Conservation (phyloP, 441 rosid species). For the Aleurites moluccanus region DNA sequence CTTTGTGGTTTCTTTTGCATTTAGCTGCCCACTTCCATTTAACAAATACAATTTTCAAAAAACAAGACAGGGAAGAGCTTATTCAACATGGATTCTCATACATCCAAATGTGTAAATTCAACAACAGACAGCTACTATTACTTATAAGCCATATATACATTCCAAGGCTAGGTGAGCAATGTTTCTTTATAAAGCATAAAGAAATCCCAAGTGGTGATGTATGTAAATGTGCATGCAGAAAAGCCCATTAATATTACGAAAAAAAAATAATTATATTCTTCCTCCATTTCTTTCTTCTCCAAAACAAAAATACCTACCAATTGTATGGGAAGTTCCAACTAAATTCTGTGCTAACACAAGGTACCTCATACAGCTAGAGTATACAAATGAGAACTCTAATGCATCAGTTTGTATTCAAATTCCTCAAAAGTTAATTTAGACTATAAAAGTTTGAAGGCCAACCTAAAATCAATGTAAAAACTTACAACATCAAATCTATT, state of each 20-base stretch:
- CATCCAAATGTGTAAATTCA: neutral
- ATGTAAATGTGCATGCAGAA: neutral
- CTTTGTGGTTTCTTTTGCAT: neutral
- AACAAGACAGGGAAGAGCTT: neutral
- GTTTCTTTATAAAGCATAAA: neutral
- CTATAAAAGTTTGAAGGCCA: too few relatives aligned
- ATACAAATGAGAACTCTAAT: neutral
- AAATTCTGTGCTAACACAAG: neutral
- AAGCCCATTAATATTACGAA: neutral
- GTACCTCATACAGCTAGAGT: neutral
- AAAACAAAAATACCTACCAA: neutral
- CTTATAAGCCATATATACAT: neutral
- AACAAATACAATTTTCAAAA: neutral
- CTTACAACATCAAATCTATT: neutral
- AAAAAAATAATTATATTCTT: neutral
- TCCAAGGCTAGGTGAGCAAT: neutral
- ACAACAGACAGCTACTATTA: neutral
- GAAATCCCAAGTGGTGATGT: neutral
- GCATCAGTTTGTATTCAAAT: neutral
- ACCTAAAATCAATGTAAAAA: neutral
- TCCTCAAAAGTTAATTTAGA: neutral
- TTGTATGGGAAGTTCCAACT: neutral
- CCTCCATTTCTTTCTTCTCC: neutral
- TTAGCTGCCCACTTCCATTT: neutral
- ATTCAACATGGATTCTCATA: conserved; percentile 1